Conservation (phyloP, 192 early-diverging fungal species). For the Backusella morwellensis region DNA sequence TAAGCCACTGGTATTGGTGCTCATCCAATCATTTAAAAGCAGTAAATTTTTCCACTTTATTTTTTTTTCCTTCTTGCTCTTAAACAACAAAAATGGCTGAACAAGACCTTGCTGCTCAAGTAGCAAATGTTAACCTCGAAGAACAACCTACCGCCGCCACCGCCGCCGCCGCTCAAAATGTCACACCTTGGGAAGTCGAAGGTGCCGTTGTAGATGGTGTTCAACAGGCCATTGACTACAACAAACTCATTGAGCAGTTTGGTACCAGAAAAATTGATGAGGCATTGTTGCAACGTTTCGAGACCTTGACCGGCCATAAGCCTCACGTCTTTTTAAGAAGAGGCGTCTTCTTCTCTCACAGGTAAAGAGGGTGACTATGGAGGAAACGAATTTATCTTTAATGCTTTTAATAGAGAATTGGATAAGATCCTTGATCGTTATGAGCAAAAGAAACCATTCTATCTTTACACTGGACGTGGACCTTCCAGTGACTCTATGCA, state of each 20-base stretch:
- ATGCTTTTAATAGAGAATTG: slow-evolving; percentile 61
- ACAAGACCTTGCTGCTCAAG: not conserved
- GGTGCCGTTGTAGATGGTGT: slow-evolving; percentile 90
- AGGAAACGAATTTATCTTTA: too few species aligned
- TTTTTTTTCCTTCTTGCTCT: not conserved
- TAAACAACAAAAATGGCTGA: slow-evolving; percentile 3
- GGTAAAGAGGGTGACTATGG: slow-evolving; percentile 40
- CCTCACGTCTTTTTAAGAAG: slow-evolving; percentile 85
- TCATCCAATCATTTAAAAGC: slow-evolving; percentile 2
- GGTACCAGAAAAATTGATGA: slow-evolving; percentile 82
- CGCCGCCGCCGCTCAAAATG: slow-evolving; percentile 45
- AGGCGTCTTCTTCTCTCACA: slow-evolving; percentile 93
- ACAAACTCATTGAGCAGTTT: slow-evolving; percentile 84
- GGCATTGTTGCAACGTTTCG: slow-evolving; percentile 76
- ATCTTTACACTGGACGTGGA: slow-evolving; percentile 96
- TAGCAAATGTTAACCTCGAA: slow-evolving; percentile 12
- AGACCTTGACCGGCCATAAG: slow-evolving; percentile 77
- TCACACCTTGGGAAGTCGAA: slow-evolving; percentile 94
- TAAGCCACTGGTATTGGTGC: not conserved
- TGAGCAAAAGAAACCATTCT: slow-evolving; percentile 97
- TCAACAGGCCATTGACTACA: slow-evolving; percentile 87
- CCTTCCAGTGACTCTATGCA: slow-evolving; percentile 93
- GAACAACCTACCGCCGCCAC: not conserved
- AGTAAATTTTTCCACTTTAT: not conserved
- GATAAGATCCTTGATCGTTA: slow-evolving; percentile 80